Evolutionary conservation across 1,139 yeast species (phyloP).

Genomic region (Pichia sp.): DNA sequence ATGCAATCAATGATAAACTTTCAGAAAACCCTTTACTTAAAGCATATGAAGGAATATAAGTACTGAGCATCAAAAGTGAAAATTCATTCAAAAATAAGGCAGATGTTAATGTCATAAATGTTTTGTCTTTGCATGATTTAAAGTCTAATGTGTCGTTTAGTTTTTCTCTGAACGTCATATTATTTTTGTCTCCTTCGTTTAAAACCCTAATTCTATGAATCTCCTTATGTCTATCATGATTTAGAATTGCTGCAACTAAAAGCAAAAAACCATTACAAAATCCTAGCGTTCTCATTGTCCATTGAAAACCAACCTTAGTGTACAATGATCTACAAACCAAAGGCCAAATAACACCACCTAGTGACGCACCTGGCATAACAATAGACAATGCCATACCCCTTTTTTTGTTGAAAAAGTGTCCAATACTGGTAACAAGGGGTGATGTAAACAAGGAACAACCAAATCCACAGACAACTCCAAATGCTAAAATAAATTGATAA

Average conservation of each 20-base stretch:
- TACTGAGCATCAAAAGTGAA: slow-evolving; percentile 44
- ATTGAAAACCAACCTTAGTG: slow-evolving; percentile 45
- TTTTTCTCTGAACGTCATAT: slow-evolving; percentile 13
- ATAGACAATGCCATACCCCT: slow-evolving; percentile 58
- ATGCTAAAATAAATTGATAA: slow-evolving; percentile 55
- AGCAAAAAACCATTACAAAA: slow-evolving; percentile 42
- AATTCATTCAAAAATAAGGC: slow-evolving; percentile 38
- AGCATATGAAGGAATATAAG: slow-evolving; percentile 53
- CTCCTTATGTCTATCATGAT: slow-evolving; percentile 38
- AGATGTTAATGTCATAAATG: slow-evolving; percentile 19
- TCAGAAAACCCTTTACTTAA: slow-evolving; percentile 47
- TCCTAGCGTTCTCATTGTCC: slow-evolving; percentile 57
- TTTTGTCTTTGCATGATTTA: slow-evolving; percentile 22
- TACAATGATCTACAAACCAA: slow-evolving; percentile 50
- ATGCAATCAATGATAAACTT: slow-evolving; percentile 44
- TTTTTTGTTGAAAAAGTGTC: slow-evolving; percentile 52
- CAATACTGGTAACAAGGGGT: slow-evolving; percentile 51
- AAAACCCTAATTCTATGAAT: slow-evolving; percentile 3
- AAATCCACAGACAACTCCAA: slow-evolving; percentile 50
- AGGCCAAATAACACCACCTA: slow-evolving; percentile 64
- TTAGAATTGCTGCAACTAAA: slow-evolving; percentile 35
- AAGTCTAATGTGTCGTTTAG: slow-evolving; percentile 24
- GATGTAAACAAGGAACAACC: slow-evolving; percentile 55
- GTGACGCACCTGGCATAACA: slow-evolving; percentile 57
- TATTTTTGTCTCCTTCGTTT: slow-evolving; percentile 7